Base-by-base conservation (phyloP, 352 stramenopile species). In the Globisporangium spiculum region DNA sequence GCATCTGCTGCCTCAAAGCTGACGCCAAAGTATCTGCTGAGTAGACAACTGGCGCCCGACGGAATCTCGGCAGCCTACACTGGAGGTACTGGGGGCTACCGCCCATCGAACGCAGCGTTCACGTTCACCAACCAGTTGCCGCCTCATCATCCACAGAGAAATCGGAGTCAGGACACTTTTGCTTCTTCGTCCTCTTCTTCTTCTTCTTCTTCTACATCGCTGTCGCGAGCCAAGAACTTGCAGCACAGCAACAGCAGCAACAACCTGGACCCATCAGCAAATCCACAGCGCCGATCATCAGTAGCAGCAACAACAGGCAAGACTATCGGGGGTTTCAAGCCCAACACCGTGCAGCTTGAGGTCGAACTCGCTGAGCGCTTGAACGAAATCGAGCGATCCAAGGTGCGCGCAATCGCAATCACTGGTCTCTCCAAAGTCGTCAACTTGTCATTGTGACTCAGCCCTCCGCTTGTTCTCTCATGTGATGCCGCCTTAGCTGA, bases 371-470 rank as follows among this genome's bases (percentile, higher is more conserved):
- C 78, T 7, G 80, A 90, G 60, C 76, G 80, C 0, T 66, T 93
- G 26, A 84, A 89, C 59, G 83, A 89, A 46, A 88, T 93, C 56
- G 83, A 89, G 14, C 73, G 80, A 12, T 88, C 78, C 55, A 88
- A 88, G 53, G 84, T 90, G 63, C 20, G 69, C 44, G n/a, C 12
- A 34, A 22, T 36, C 27, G 27, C 27, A 32, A 32, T 4, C 27
- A 3, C 27, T 32, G 2, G 46, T 7, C 32, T 3, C 32, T 34
- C 7, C 24, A 22, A 16, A 55, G n/a, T 22, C 41, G 22, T 16
- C 41, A 16, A 22, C 4, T 55, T 38, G 5, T 14, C 12, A 4
- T 32, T 67, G 26, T 22, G 30, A 26, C 26, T 26, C n/a, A 38
- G 16, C 14, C 54, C 20, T 16, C 32, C 30, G 8, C 16, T 9